phyloP scores from a whole-genome alignment of 176 grass and related monocot species.

The barley (Hordeum vulgare) region DNA sequence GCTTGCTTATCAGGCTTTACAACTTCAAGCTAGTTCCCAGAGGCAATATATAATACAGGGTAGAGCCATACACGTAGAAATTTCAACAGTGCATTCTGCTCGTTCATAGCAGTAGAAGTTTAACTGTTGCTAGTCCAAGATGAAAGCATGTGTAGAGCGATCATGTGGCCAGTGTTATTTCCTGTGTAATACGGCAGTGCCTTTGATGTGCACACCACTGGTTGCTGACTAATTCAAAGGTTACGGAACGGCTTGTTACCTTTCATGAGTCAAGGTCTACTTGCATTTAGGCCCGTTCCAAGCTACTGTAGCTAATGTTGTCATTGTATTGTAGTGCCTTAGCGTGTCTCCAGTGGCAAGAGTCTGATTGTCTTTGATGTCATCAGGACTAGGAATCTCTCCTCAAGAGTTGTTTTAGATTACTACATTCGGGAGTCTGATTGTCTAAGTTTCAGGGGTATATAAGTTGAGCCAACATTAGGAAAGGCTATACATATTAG shows the following conservation, averaged over 20 bases:
- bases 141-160: background rate
- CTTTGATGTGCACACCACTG: background rate
- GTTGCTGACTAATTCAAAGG: background rate
- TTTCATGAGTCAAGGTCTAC: background rate
- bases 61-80: background rate
- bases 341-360: too few species aligned
- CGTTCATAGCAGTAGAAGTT: background rate
- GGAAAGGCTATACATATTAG: background rate
- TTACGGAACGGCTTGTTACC: background rate
- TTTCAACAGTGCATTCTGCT: background rate
- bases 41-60: background rate
- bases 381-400: too few species aligned
- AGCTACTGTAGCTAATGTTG: too few species aligned
- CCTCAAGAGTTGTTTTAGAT: too few species aligned
- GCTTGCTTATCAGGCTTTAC: background rate
- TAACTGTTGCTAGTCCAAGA: background rate
- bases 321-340: too few species aligned
- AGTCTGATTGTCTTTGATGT: too few species aligned
- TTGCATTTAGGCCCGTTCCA: too few species aligned
- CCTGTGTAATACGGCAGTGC: background rate
- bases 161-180: background rate
- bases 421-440: too few species aligned
- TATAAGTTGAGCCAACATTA: background rate
- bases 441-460: background rate
- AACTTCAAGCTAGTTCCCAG: background rate